Percentiles rank a stretch among this genome's conserved stretches.
These are phyloP conservation scores for Musa acuminata DNA, from an alignment of 176 grass and related monocot species.

Conservation along the genomic window DNA sequence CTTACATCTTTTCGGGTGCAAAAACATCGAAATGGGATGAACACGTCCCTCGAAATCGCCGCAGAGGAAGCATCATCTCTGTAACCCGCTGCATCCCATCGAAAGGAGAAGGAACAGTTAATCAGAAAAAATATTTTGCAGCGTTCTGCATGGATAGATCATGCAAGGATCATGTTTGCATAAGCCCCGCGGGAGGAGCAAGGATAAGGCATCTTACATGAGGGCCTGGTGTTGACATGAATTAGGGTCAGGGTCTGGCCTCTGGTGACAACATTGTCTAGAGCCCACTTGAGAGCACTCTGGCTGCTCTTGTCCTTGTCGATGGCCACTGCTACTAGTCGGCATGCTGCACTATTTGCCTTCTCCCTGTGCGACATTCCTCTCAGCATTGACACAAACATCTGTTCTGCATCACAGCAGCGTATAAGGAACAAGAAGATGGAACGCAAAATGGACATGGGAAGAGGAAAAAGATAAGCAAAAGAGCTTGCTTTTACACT, in stretches of 20 bases:
- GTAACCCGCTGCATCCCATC: background rate
- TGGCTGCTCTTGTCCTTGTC: slow-evolving; percentile 13
- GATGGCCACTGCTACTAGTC: background rate
- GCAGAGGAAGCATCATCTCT: background rate
- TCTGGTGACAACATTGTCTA: background rate
- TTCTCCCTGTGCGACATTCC: background rate
- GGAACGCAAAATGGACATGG: no score
- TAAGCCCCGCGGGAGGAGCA: background rate
- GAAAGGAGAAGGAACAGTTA: background rate
- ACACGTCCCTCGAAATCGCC: background rate
- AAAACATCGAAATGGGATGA: slow-evolving; percentile 6
- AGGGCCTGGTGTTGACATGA: slow-evolving; percentile 5
- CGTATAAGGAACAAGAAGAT: background rate
- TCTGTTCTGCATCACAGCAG: background rate
- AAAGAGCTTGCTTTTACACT: background rate
- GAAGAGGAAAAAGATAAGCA: no score
- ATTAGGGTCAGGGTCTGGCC: background rate
- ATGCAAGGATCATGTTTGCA: background rate
- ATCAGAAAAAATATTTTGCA: background rate
- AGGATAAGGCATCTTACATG: background rate
- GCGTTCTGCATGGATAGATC: background rate
- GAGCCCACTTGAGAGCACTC: background rate
- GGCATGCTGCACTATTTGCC: background rate
- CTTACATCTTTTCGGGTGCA: slow-evolving; percentile 39
- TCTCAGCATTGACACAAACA: background rate